phyloP scores from a whole-genome alignment of 2,329 filamentous ascomycete genomes.

The Neobulgaria alba region DNA sequence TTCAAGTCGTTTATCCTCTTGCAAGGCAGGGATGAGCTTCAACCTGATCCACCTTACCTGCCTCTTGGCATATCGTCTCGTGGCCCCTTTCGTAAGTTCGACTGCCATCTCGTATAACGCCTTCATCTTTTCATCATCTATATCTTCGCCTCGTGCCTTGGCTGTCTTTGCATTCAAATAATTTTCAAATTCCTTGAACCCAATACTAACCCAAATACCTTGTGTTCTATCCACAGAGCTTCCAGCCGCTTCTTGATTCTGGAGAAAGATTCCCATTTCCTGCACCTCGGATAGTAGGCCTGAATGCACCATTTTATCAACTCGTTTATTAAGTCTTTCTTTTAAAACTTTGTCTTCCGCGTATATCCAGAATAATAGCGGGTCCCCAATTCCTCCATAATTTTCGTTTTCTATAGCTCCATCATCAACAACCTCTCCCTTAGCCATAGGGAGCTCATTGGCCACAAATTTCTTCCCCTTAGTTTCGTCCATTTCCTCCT shows the following conservation, averaged over 20 bases:
- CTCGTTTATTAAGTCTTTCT: slow-evolving; percentile 62
- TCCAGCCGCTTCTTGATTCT: slow-evolving; percentile 37
- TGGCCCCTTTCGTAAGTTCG: slow-evolving; percentile 72
- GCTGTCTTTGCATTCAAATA: slow-evolving; percentile 48
- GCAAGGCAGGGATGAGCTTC: slow-evolving; percentile 66
- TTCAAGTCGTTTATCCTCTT: slow-evolving; percentile 41
- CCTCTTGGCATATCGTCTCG: slow-evolving; percentile 76
- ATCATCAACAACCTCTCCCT: slow-evolving; percentile 14
- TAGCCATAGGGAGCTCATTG: not conserved
- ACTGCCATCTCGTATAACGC: slow-evolving; percentile 51
- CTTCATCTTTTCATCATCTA: slow-evolving; percentile 35
- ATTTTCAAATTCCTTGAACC: slow-evolving; percentile 80
- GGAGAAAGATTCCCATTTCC: slow-evolving; percentile 40
- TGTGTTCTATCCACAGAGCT: slow-evolving; percentile 58
- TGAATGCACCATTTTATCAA: slow-evolving; percentile 72
- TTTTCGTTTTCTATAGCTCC: not conserved
- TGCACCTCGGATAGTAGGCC: slow-evolving; percentile 57
- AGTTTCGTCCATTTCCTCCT: slow-evolving; percentile 32
- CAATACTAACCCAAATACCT: slow-evolving; percentile 95
- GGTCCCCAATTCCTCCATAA: slow-evolving; percentile 20
- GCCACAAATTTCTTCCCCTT: too few relatives aligned
- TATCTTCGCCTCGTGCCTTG: slow-evolving; percentile 8
- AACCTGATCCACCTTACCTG: slow-evolving; percentile 82
- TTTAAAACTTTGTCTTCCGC: slow-evolving; percentile 61
- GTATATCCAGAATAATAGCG: slow-evolving; percentile 76